Base-by-base conservation (phyloP, 306 rosid genomes). In the Medicago lupulina region DNA sequence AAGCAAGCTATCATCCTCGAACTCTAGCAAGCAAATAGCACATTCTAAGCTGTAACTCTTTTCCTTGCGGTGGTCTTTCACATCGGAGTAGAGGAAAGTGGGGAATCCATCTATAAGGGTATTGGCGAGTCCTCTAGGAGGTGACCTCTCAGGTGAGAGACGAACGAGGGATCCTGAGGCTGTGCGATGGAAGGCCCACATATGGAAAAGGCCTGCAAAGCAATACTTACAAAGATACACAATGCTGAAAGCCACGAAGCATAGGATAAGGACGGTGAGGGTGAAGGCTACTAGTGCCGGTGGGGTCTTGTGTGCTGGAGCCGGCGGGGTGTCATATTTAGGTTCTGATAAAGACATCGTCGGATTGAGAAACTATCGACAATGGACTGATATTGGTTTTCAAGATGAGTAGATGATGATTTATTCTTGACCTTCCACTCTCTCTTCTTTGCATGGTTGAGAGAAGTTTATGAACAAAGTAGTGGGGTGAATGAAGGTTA, bases 21-120 rank as follows among this genome's bases (percentile, higher is more conserved):
- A 92, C 70, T 92, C 96, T 0, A 83, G 12, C 60, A 90, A 80
- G 63, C 98, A 92, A 19, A 92, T 90, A 0, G 96, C 91, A 0
- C 94, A 90, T 79, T 90, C 94, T 0, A 86, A 79, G 23, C 82
- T 78, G 5, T 79, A 69, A 9, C 75, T 84, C 4, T 83, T 83
- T 9, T 89, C 88, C 50, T 80, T 77, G 2, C 79, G 89, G 0
- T 76, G 84, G 2, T 90, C 88, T 31, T 89, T 89, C 8, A 93
- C 90, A 0, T 81, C 82, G 1, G 90, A 25, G 36, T 88, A 92
- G 2, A 34, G 36, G 15, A 92, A 90, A 0, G 90, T 86, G 0
- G 98, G 94, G 60, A 90, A 92, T 3, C 79, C 11, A 1, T 87
- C 61, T 0, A 92, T 78, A 8, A 85, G 58, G 0, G 83, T 76